Percentiles rank a stretch among this genome's conserved stretches.
phyloP scores from a whole-genome alignment of 306 rosid species.

The Gleditsia sinensis region DNA sequence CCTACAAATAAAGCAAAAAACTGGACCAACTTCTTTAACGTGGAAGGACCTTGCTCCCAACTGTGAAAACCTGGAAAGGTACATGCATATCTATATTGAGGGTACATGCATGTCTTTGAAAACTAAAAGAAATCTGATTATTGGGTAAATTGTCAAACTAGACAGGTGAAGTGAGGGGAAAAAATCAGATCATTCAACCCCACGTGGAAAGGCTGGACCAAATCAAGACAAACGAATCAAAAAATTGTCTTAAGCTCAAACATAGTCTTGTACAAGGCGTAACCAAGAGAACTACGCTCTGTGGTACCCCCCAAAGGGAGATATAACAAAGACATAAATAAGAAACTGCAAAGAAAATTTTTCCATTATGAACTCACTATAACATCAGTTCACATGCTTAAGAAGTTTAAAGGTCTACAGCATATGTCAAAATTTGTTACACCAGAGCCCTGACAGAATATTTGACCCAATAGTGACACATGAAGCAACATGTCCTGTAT shows the following conservation, averaged over 20 bases:
- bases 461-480: constrained; percentile 8
- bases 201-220: not conserved
- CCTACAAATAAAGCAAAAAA: not conserved
- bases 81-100: not conserved
- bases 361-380: not conserved
- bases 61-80: not conserved
- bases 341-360: not conserved
- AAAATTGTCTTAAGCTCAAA: not conserved
- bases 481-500: constrained; percentile 24
- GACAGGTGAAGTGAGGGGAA: not conserved
- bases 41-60: not conserved
- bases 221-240: not conserved
- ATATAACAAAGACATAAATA: not conserved
- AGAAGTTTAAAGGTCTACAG: constrained; percentile 6
- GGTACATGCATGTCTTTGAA: not conserved
- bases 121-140: not conserved
- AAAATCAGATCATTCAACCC: not conserved
- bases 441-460: not conserved
- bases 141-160: not conserved
- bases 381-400: constrained; percentile 6
- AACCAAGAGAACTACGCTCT: not conserved
- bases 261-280: not conserved
- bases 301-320: not conserved
- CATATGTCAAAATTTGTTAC: constrained; percentile 13
- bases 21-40: not conserved